These are phyloP conservation scores for Salvia splendens DNA, from an alignment of 257 asterid genomes.

Conservation along the genomic window DNA sequence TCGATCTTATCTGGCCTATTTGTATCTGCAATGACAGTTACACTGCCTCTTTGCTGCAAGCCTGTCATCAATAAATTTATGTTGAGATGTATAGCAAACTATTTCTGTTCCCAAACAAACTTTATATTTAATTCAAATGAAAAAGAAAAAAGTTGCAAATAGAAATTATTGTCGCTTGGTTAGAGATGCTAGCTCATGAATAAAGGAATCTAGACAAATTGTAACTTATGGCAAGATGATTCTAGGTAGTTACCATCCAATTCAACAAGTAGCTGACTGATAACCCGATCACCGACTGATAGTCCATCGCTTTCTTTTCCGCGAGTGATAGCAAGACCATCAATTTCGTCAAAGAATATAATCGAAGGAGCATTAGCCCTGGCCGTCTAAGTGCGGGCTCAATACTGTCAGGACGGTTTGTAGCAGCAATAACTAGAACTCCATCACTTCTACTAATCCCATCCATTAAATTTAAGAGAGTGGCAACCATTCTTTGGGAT, in stretches of 20 bases:
- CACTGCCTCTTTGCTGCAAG: constrained; percentile 86
- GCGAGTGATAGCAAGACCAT: constrained; percentile 84
- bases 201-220: background rate
- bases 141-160: background rate
- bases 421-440: constrained; percentile 79
- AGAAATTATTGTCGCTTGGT: background rate
- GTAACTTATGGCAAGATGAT: constrained; percentile 4
- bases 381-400: constrained; percentile 97
- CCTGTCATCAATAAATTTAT: constrained; percentile 44
- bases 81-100: constrained; percentile 12
- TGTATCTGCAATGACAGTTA: constrained; percentile 93
- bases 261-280: constrained; percentile 96
- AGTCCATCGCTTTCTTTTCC: constrained; percentile 96
- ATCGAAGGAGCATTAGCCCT: constrained; percentile 92
- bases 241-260: constrained; percentile 65
- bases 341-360: constrained; percentile 93
- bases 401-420: constrained; percentile 85
- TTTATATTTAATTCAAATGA: background rate
- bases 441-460: constrained; percentile 82
- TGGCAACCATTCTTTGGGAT: constrained; percentile 93
- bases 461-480: constrained; percentile 90
- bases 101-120: background rate
- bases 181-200: background rate
- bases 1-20: constrained; percentile 96
- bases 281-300: constrained; percentile 93